phyloP scores from a whole-genome alignment of 768 basidiomycete genomes.

The Hygrophorus russula region DNA sequence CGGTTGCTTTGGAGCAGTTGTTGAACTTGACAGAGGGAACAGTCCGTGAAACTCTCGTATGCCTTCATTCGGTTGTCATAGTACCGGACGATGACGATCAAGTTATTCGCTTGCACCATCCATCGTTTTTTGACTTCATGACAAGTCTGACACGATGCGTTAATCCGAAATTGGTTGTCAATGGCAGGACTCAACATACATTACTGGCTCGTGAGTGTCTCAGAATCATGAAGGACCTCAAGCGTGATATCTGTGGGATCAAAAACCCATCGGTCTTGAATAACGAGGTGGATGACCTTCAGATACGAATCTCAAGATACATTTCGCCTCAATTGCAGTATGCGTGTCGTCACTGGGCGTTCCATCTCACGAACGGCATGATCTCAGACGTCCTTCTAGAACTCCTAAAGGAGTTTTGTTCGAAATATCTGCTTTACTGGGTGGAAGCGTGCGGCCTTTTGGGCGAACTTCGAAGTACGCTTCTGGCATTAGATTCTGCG shows the following conservation, averaged over 20 bases:
- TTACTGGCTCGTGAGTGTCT: constrained; percentile 4
- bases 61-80: constrained; percentile 8
- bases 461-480: background rate
- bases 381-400: constrained; percentile 3
- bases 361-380: constrained; percentile 5
- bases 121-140: constrained; percentile 14
- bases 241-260: constrained; percentile 6
- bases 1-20: constrained; percentile 1
- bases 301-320: background rate
- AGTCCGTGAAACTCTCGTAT: constrained; percentile 4
- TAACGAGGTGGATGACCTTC: constrained; percentile 4
- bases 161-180: constrained; percentile 5
- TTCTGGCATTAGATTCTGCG: background rate
- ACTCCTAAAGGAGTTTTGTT: constrained; percentile 8
- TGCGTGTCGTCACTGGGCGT: constrained; percentile 13
- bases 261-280: constrained; percentile 3
- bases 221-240: background rate
- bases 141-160: constrained; percentile 6
- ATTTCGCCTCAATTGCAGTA: constrained; percentile 12
- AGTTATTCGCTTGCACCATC: constrained; percentile 10
- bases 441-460: constrained; percentile 11
- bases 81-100: background rate
- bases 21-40: background rate
- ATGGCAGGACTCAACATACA: constrained; percentile 3
- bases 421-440: constrained; percentile 12